A percentile compares a stretch with the other conserved stretches of the same genome.
These are phyloP conservation scores for Rhizopogon roseolus DNA, from an alignment of 768 basidiomycete species.

Conservation along the genomic window DNA sequence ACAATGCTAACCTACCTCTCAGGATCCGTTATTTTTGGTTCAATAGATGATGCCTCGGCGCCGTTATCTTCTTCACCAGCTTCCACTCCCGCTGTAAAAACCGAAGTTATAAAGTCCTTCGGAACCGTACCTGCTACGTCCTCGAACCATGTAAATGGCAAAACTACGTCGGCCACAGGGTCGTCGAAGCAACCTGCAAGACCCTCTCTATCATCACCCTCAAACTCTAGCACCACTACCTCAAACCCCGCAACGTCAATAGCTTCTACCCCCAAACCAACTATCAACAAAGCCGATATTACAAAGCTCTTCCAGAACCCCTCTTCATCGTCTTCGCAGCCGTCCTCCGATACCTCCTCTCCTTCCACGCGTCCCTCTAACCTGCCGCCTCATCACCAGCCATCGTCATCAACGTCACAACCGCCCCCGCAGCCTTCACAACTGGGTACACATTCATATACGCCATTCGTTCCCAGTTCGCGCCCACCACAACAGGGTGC, in stretches of 20 bases:
- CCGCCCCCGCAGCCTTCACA: constrained; percentile 31
- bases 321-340: constrained; percentile 37
- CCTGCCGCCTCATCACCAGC: constrained; percentile 43
- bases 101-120: constrained; percentile 76
- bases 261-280: constrained; percentile 24
- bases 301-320: constrained; percentile 37
- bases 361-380: constrained; percentile 50
- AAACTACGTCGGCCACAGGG: constrained; percentile 38
- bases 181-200: constrained; percentile 29
- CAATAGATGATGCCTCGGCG: constrained; percentile 76
- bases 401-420: constrained; percentile 31
- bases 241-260: constrained; percentile 28
- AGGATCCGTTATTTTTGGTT: constrained; percentile 85
- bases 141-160: constrained; percentile 55
- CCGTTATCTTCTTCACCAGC: constrained; percentile 83
- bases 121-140: constrained; percentile 65
- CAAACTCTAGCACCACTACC: constrained; percentile 15
- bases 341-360: constrained; percentile 52
- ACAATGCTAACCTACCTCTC: constrained; percentile 6
- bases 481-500: too few relatives aligned
- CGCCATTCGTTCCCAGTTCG: too few relatives aligned
- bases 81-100: constrained; percentile 54
- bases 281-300: constrained; percentile 32
- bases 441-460: constrained; percentile 11
- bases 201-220: constrained; percentile 12